Conservation (phyloP, 2,329 filamentous ascomycete species). For the Fusarium aywerte region DNA sequence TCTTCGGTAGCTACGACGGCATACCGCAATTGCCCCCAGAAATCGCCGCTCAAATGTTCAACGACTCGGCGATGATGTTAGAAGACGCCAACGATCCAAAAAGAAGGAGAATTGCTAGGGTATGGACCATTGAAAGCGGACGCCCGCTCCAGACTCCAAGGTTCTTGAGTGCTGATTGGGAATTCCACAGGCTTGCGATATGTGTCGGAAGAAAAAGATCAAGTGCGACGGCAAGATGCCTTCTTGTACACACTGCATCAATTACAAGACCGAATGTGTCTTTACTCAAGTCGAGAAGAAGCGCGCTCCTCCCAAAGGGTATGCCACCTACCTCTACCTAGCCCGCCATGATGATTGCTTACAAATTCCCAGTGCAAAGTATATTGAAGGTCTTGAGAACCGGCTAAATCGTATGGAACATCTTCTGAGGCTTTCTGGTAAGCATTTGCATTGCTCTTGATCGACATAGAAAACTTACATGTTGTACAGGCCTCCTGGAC, state of each 20-base stretch:
- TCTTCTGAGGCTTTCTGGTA: slow-evolving; percentile 82
- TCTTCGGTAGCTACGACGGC: slow-evolving; percentile 75
- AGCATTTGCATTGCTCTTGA: background rate
- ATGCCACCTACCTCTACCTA: slow-evolving; percentile 47
- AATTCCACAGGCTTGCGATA: slow-evolving; percentile 80
- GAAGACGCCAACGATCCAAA: slow-evolving; percentile 84
- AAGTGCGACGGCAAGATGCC: slow-evolving; percentile 98
- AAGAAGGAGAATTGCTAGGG: slow-evolving; percentile 86
- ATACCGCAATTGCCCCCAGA: slow-evolving; percentile 67
- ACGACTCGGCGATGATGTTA: slow-evolving; percentile 65
- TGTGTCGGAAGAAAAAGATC: slow-evolving; percentile 97
- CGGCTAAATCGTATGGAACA: slow-evolving; percentile 96
- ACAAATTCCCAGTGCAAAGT: slow-evolving; percentile 77
- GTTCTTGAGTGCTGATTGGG: slow-evolving; percentile 29
- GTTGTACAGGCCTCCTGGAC: slow-evolving; percentile 73
- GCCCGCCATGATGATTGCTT: slow-evolving; percentile 22
- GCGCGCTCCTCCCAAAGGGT: slow-evolving; percentile 96
- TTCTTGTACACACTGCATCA: slow-evolving; percentile 93
- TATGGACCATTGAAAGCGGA: slow-evolving; percentile 57
- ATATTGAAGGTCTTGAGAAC: slow-evolving; percentile 97
- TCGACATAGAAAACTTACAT: slow-evolving; percentile 17
- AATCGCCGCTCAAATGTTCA: slow-evolving; percentile 69
- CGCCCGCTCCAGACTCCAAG: slow-evolving; percentile 1
- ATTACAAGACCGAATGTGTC: slow-evolving; percentile 97
- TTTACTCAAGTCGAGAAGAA: slow-evolving; percentile 99